These are phyloP conservation scores for Parastagonospora avenae DNA, from an alignment of 2,329 filamentous ascomycete species.

Conservation along the genomic window DNA sequence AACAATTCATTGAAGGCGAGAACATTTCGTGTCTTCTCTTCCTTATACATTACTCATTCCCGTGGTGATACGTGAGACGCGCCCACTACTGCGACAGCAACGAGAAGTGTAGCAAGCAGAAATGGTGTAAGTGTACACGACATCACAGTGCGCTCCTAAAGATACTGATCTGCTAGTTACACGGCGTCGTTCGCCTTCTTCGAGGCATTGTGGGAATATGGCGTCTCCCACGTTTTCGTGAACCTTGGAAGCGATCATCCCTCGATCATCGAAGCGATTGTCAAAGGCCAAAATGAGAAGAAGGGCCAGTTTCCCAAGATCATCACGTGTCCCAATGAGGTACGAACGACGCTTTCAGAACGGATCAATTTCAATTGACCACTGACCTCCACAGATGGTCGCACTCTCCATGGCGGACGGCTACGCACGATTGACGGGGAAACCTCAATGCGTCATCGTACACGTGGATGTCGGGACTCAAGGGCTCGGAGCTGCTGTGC, in stretches of 20 bases:
- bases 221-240: conserved; percentile 59
- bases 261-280: conserved; percentile 79
- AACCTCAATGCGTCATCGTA: conserved; percentile 77
- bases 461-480: conserved; percentile 85
- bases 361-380: neutral
- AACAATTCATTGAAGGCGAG: too few relatives aligned
- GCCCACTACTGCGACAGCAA: too few relatives aligned
- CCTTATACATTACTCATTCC: neutral
- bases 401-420: conserved; percentile 85
- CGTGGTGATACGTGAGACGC: neutral
- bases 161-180: conserved; percentile 51
- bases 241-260: conserved; percentile 76
- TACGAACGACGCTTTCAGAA: conserved; percentile 40
- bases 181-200: conserved; percentile 83
- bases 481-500: conserved; percentile 75
- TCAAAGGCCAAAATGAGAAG: conserved; percentile 73
- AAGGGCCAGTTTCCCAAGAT: conserved; percentile 70
- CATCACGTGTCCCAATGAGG: conserved; percentile 81
- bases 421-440: conserved; percentile 70
- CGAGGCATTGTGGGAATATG: conserved; percentile 73
- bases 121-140: conserved; percentile 24
- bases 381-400: conserved; percentile 66
- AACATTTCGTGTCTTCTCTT: too few relatives aligned
- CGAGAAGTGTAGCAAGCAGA: neutral
- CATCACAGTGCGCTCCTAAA: neutral